Evolutionary conservation across 2,329 filamentous ascomycete species (phyloP), one percentile per base, ranked within the genome.

Genomic region (Pseudogymnoascus sp.): DNA sequence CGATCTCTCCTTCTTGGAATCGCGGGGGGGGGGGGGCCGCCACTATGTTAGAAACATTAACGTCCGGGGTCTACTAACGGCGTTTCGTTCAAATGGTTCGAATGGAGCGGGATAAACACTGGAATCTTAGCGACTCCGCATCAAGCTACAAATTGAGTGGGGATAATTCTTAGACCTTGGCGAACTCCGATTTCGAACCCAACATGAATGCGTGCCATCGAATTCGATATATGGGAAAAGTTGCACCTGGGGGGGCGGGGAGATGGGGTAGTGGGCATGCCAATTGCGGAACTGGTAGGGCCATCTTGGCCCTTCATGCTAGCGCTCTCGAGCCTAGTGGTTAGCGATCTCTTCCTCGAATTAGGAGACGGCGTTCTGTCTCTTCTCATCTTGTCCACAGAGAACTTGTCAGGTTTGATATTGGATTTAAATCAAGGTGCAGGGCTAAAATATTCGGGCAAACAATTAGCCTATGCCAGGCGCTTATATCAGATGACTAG

Each of bases 361-460:
- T 33, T 24, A 33, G 26, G 19, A 56, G 7, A 56, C 50, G 8
- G 50, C 50, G n/a, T 33, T 56, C 10, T 56, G n/a, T 24, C 50
- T 33, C n/a, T 33, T 56, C 50, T 56, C 50, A 33, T 21, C 50
- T 19, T 13, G 50, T 13, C 50, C 26, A 56, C 26, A n/a, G n/a
- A 56, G 50, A 56, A 26, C 50, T 33, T 56, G 50, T 56, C 50
- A 33, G 50, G 50, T 56, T 56, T 56, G 50, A 56, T 56, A 56
- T 33, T 56, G 29, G 50, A n/a, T 56, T 33, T 33, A 56, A 56
- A 19, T 56, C 26, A 33, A 56, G 26, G 50, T 10, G 2, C 29
- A 33, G 11, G 29, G 50, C n/a, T 33, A 56, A 56, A 56, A 56
- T n/a, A 3, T 56, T 56, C 50, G 50, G 50, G 50, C 50, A 56